Percentiles rank a stretch among this genome's conserved stretches.
Conservation (phyloP, 176 grass and related monocot genomes). For the Musa beccarii region DNA sequence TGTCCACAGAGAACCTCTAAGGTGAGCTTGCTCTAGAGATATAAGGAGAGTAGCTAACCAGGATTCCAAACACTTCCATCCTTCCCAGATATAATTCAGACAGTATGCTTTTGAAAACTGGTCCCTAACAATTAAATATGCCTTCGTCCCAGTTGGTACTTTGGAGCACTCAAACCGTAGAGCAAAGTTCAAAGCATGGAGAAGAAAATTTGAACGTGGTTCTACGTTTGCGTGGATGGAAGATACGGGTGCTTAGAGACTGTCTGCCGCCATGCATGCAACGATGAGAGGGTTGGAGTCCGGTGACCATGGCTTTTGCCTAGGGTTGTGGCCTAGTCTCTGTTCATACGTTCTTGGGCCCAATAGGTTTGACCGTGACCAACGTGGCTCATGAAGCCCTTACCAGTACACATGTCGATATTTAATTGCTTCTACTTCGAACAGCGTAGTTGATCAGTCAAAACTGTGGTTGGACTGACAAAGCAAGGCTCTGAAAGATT, state of each 20-base stretch:
- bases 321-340: slow-evolving; percentile 5
- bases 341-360: too few relatives aligned
- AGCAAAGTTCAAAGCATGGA: neutral
- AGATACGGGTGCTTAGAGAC: slow-evolving; percentile 16
- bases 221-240: slow-evolving; percentile 13
- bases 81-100: neutral
- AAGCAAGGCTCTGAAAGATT: too few relatives aligned
- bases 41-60: too few relatives aligned
- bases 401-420: too few relatives aligned
- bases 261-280: slow-evolving; percentile 25
- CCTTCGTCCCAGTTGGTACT: neutral
- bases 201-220: neutral
- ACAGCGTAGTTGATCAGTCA: too few relatives aligned
- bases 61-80: slow-evolving; percentile 10
- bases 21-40: neutral
- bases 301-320: slow-evolving; percentile 15
- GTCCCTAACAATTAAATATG: too few relatives aligned
- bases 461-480: too few relatives aligned
- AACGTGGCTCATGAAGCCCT: too few relatives aligned
- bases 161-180: slow-evolving; percentile 2
- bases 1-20: neutral
- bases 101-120: neutral
- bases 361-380: too few relatives aligned
- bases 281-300: slow-evolving; percentile 7
- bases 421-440: too few relatives aligned